Evolutionary conservation across 139 green algal genomes (phyloP).

Genomic region (Bryopsis sp.): DNA sequence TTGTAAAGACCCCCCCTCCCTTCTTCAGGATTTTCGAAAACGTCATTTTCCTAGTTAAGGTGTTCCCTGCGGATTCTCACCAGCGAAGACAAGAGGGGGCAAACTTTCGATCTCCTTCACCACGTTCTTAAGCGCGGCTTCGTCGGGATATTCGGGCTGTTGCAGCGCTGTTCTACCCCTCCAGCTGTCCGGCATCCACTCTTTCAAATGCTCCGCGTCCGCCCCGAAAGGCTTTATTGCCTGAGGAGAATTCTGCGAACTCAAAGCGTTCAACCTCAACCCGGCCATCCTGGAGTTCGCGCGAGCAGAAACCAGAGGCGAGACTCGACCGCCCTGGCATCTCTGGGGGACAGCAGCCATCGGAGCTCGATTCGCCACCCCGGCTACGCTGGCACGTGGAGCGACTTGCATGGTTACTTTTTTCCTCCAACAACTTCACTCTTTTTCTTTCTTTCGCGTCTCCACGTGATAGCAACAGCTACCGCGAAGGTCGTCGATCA

Average conservation of each 20-base stretch:
- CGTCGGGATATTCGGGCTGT: conserved; percentile 68
- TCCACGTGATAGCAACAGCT: too few species aligned
- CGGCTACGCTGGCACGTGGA: too few species aligned
- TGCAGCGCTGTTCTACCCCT: conserved; percentile 17
- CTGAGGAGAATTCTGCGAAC: neutral
- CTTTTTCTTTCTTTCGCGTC: too few species aligned
- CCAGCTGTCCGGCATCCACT: conserved; percentile 14
- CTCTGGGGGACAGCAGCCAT: neutral
- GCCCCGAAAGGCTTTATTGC: neutral
- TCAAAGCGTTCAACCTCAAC: neutral
- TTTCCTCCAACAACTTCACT: too few species aligned
- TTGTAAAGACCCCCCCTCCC: too few species aligned
- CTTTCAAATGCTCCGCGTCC: conserved; percentile 8
- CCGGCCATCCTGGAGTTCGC: neutral
- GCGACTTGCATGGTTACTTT: too few species aligned
- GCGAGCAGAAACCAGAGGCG: neutral
- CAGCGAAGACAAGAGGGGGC: conserved; percentile 92
- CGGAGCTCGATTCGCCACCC: too few species aligned
- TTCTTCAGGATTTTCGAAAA: too few species aligned
- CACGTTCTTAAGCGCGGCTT: conserved; percentile 42
- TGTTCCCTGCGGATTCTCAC: too few species aligned
- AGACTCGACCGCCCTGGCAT: neutral
- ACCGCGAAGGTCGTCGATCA: too few species aligned
- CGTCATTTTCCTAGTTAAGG: too few species aligned
- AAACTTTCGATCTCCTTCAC: conserved; percentile 55